These are phyloP conservation scores for Meripilus lineatus DNA, from an alignment of 1,284 basidiomycete genomes.

Conservation along the genomic window DNA sequence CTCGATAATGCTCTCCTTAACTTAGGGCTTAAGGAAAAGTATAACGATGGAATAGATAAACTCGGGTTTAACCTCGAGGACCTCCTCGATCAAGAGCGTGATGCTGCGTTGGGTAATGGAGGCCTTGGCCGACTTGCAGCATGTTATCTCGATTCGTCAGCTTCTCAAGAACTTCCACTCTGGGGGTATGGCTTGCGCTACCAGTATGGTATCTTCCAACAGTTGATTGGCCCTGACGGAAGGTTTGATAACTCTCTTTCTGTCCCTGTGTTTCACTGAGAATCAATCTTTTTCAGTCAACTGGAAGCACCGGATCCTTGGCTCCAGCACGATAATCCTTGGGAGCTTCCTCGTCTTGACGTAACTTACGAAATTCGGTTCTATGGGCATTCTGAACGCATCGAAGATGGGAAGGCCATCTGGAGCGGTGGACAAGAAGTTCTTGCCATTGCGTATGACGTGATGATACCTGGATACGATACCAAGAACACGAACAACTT, in stretches of 20 bases:
- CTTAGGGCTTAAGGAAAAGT: slow-evolving; percentile 75
- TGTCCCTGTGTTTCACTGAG: neutral
- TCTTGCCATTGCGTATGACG: slow-evolving; percentile 85
- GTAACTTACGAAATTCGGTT: slow-evolving; percentile 81
- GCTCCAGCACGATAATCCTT: slow-evolving; percentile 83
- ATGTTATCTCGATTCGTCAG: slow-evolving; percentile 85
- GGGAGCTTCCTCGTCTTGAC: slow-evolving; percentile 86
- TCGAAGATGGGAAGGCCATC: slow-evolving; percentile 56
- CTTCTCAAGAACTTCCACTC: slow-evolving; percentile 76
- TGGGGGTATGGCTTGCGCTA: slow-evolving; percentile 90
- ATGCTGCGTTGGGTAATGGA: slow-evolving; percentile 86
- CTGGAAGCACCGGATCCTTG: slow-evolving; percentile 92
- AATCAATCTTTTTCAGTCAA: slow-evolving; percentile 35
- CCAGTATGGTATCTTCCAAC: slow-evolving; percentile 94
- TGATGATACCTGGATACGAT: slow-evolving; percentile 84
- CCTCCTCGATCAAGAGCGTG: slow-evolving; percentile 80
- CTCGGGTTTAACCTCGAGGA: slow-evolving; percentile 89
- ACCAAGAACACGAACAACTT: slow-evolving; percentile 78
- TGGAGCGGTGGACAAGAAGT: slow-evolving; percentile 94
- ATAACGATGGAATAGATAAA: slow-evolving; percentile 58
- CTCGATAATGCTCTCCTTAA: slow-evolving; percentile 80
- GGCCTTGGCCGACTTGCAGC: slow-evolving; percentile 90
- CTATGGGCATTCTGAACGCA: slow-evolving; percentile 75
- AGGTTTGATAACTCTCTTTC: slow-evolving; percentile 27
- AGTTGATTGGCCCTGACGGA: slow-evolving; percentile 81